phyloP scores from a whole-genome alignment of 1,284 basidiomycete species.

The Papiliotrema nemorosa region DNA sequence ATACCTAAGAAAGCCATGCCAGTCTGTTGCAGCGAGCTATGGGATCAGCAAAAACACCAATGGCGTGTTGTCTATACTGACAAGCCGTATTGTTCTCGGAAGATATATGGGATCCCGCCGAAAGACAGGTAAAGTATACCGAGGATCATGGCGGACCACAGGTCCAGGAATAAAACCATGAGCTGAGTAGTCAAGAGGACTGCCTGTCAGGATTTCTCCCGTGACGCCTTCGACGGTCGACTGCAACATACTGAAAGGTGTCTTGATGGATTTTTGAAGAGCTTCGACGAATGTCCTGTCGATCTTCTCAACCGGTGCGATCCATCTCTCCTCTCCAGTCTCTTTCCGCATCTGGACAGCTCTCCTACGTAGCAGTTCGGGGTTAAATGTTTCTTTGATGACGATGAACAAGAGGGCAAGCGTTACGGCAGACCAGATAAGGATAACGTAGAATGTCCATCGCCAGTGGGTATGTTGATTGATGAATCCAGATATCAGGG shows the following conservation, averaged over 20 bases:
- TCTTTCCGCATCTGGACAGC: conserved; percentile 55
- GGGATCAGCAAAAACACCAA: background rate
- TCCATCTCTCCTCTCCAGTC: conserved; percentile 56
- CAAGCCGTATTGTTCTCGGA: conserved; percentile 61
- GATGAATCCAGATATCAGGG: conserved; percentile 53
- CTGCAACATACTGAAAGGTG: conserved; percentile 65
- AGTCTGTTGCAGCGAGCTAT: conserved; percentile 54
- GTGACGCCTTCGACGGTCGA: too few species aligned
- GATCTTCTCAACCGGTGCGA: conserved; percentile 57
- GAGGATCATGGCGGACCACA: conserved; percentile 62
- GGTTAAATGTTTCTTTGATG: conserved; percentile 72
- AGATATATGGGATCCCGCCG: conserved; percentile 63
- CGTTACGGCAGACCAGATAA: conserved; percentile 55
- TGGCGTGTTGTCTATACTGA: conserved; percentile 12
- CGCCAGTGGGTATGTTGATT: conserved; percentile 63
- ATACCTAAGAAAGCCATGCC: conserved; percentile 71
- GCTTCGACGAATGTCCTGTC: conserved; percentile 53
- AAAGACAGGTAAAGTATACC: conserved; percentile 74
- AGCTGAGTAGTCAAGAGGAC: conserved; percentile 66
- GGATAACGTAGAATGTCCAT: conserved; percentile 69
- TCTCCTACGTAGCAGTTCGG: conserved; percentile 61
- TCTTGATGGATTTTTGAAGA: conserved; percentile 58
- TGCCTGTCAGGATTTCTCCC: conserved; percentile 29
- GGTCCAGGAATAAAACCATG: conserved; percentile 69
- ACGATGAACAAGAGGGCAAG: conserved; percentile 49